Evolutionary conservation across 208 protist genomes (phyloP).

Genomic region (Leptomonas pyrrhocoris): DNA sequence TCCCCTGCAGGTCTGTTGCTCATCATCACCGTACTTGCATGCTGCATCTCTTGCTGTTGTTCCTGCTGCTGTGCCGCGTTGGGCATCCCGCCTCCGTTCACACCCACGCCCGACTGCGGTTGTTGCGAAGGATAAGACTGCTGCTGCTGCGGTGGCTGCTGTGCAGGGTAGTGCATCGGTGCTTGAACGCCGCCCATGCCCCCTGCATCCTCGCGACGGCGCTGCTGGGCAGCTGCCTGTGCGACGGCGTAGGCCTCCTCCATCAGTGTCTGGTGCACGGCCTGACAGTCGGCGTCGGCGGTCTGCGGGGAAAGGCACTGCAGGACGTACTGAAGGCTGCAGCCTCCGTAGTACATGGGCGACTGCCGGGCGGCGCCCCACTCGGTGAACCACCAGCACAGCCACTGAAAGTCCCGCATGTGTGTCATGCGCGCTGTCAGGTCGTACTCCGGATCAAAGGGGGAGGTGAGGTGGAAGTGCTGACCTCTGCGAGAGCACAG

Average conservation of each 20-base stretch:
- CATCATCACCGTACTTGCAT: not conserved
- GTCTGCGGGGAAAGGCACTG: slow-evolving; percentile 70
- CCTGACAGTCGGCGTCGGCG: slow-evolving; percentile 52
- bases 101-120: not conserved
- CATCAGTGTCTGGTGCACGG: slow-evolving; percentile 53
- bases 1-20: not conserved
- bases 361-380: slow-evolving; percentile 42
- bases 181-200: not conserved
- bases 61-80: not conserved
- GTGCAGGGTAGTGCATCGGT: slow-evolving; percentile 16
- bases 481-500: slow-evolving; percentile 75
- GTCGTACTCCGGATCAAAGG: slow-evolving; percentile 86
- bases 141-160: slow-evolving; percentile 22
- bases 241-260: slow-evolving; percentile 20
- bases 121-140: not conserved
- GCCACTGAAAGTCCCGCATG: slow-evolving; percentile 80
- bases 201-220: slow-evolving; percentile 1
- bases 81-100: not conserved
- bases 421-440: slow-evolving; percentile 81
- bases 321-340: slow-evolving; percentile 63
- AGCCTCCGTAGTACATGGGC: slow-evolving; percentile 40
- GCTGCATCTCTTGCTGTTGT: slow-evolving; percentile 21
- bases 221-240: slow-evolving; percentile 3
- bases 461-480: slow-evolving; percentile 83
- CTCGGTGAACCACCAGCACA: slow-evolving; percentile 75